Evolutionary conservation across 2,329 filamentous ascomycete species (phyloP).

Genomic region (Ceratocystis cubensis): DNA sequence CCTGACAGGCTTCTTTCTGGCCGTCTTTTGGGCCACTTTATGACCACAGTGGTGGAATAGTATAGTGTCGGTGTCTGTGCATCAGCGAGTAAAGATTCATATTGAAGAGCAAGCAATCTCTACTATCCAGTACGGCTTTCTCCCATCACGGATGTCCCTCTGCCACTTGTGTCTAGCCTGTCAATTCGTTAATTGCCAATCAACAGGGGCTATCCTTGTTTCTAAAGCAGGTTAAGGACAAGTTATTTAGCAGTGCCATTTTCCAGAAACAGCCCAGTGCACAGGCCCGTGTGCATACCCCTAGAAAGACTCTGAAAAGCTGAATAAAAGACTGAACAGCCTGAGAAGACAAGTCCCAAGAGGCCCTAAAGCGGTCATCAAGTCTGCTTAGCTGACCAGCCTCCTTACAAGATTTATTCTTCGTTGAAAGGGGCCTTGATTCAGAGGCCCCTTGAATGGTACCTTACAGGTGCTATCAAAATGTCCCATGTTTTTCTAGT

Average conservation of each 20-base stretch:
- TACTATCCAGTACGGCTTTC: neutral
- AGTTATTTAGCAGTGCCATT: neutral
- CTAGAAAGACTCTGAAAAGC: neutral
- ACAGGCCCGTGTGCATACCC: neutral
- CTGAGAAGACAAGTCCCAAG: neutral
- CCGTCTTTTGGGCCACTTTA: neutral
- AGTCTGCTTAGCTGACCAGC: neutral
- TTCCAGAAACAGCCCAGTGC: neutral
- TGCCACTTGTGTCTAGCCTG: neutral
- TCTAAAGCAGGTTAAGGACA: neutral
- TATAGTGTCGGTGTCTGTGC: neutral
- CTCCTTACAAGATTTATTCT: neutral
- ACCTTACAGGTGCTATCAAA: neutral
- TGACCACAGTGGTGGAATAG: neutral
- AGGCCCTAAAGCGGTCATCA: neutral
- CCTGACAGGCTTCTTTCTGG: neutral
- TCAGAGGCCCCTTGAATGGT: neutral
- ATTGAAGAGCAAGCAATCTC: neutral
- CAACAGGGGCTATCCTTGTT: neutral
- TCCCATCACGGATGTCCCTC: neutral
- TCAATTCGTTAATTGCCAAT: neutral
- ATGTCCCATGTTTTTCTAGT: neutral
- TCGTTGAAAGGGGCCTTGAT: neutral
- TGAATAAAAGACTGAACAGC: neutral
- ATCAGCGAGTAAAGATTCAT: neutral